A percentile compares a stretch with the other conserved stretches of the same genome.
Conservation (phyloP, 2,329 filamentous ascomycete genomes). For the Polychaeton citri region DNA sequence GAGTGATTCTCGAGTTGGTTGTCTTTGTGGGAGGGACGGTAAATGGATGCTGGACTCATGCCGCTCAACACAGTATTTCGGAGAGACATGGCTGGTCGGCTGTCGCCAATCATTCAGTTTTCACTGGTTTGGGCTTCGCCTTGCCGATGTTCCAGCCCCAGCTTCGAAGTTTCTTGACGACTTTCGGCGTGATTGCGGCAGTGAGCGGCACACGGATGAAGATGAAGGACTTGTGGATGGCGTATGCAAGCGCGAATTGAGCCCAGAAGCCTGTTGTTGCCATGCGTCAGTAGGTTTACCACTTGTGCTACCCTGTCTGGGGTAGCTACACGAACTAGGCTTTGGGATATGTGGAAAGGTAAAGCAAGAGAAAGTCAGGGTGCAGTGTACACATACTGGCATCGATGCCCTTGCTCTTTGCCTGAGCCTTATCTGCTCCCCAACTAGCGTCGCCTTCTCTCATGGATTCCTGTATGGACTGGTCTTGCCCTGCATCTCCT, state of each 20-base stretch:
- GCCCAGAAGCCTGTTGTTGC: constrained; percentile 63
- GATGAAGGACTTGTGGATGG: constrained; percentile 95
- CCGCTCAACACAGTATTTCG: too few species aligned
- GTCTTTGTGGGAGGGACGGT: too few species aligned
- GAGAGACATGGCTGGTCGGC: too few species aligned
- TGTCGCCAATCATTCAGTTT: too few species aligned
- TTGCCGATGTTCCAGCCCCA: constrained; percentile 97
- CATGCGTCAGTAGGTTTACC: not conserved
- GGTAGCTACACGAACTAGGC: too few species aligned
- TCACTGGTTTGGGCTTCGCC: constrained; percentile 17
- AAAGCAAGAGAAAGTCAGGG: too few species aligned
- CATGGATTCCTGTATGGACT: too few species aligned
- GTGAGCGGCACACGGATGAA: constrained; percentile 90
- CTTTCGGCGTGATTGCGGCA: constrained; percentile 78
- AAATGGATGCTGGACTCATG: too few species aligned
- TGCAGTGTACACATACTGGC: constrained; percentile 7
- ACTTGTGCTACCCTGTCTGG: not conserved
- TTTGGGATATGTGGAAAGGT: too few species aligned
- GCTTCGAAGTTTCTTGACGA: constrained; percentile 73
- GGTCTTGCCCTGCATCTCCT: too few species aligned
- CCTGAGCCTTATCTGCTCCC: constrained; percentile 12
- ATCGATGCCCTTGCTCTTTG: constrained; percentile 9
- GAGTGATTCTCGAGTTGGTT: too few species aligned
- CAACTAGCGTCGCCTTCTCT: too few species aligned
- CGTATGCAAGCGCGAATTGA: constrained; percentile 84